Evolutionary conservation across 148 eudicot genomes (phyloP), one percentile per base, ranked within the genome.

Genomic region (Vaccinium corymbosum): DNA sequence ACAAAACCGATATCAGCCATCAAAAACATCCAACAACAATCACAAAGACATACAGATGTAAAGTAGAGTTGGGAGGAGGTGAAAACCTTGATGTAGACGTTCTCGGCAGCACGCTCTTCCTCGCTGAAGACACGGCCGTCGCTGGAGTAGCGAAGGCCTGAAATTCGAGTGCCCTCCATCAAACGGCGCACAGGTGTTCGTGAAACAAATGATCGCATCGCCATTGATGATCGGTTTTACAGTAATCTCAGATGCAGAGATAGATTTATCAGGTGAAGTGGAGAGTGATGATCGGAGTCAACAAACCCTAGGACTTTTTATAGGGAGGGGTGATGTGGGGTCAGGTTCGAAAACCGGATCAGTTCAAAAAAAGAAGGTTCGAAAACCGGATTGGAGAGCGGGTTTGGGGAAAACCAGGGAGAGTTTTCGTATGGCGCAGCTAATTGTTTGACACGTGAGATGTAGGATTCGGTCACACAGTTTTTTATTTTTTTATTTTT

Each of bases 31-130:
- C 42, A 11, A 12, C 2, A 35, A 81, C 4, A 52, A 6, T 19
- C 29, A 78, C 6, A 68, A 35, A 2, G 19, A 11, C 12, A 29
- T 25, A 1, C 42, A 27, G 4, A 32, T 84, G 38, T 27, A 78
- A 79, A 79, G 32, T 0, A 53, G 14, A 0, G 59, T 14, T 25
- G 29, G 12, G 32, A 29, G 25, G 5, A 79, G 49, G 59, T 53
- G 42, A 50, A 59, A 56, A 93, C 97, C 97, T 92, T 84, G 78
- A 94, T 91, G 82, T 89, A 94, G 25, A 94, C 83, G 52, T 83
- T 89, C 83, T 94, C 97, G 78, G 89, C 88, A 76, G 97, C 97
- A n/a, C 94, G 94, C 83, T 92, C 95, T 86, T 94, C 93, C 66
- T 94, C 95, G 81, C 89, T 68, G 80, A 94, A 88, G 48, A 94